Conservation (phyloP, 768 basidiomycete genomes). For the Tremella yokohamensis region DNA sequence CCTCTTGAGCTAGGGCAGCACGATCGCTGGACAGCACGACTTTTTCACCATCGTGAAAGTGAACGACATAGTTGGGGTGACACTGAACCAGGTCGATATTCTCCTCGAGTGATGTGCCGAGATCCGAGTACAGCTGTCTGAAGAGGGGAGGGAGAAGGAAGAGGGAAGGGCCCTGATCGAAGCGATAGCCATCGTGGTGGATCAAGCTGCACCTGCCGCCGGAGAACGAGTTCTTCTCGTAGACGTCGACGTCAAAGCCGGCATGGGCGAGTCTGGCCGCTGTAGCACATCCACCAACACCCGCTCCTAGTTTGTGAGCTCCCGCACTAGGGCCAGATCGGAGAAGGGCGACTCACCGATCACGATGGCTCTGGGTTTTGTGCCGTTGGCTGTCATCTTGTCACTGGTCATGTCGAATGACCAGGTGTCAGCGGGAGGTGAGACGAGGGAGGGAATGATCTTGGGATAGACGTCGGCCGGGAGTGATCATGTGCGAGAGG, state of each 20-base stretch:
- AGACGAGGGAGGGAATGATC: too few species aligned
- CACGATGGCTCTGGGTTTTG: slow-evolving; percentile 18
- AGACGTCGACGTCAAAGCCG: slow-evolving; percentile 52
- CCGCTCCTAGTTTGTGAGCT: slow-evolving; percentile 43
- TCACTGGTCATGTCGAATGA: too few species aligned
- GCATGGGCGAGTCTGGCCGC: slow-evolving; percentile 53
- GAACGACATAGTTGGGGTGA: slow-evolving; percentile 54
- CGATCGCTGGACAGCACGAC: slow-evolving; percentile 51
- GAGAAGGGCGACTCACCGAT: slow-evolving; percentile 8
- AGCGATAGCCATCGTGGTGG: slow-evolving; percentile 52
- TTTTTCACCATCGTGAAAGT: slow-evolving; percentile 54
- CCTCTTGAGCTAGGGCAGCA: slow-evolving; percentile 49
- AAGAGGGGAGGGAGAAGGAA: slow-evolving; percentile 53
- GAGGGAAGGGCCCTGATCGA: slow-evolving; percentile 53
- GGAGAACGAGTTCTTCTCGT: slow-evolving; percentile 54
- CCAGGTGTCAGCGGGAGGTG: too few species aligned
- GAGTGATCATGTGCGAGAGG: too few species aligned
- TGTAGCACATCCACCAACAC: slow-evolving; percentile 52
- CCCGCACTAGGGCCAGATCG: background rate
- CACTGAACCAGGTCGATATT: slow-evolving; percentile 53
- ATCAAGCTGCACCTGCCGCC: slow-evolving; percentile 54
- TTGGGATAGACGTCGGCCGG: too few species aligned
- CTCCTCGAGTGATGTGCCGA: slow-evolving; percentile 49
- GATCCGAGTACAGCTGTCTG: slow-evolving; percentile 51
- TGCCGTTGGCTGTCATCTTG: background rate